Base-by-base conservation (phyloP, 805 yeast genomes). In the Ogataea nakhonphanomensis region DNA sequence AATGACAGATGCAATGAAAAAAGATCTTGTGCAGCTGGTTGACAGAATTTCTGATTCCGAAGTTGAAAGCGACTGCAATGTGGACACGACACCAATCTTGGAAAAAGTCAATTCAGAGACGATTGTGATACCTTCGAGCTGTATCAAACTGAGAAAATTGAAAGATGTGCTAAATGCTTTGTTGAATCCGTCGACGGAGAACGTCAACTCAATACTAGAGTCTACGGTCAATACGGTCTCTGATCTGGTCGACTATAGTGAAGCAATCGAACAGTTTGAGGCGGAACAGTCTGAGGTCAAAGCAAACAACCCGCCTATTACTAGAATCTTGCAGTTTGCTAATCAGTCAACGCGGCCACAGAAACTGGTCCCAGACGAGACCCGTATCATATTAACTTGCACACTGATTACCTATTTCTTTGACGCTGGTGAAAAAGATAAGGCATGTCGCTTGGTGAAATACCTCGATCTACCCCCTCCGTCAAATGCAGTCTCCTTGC, bases 321-420 rank as follows among this genome's bases (percentile, higher is more conserved):
- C 42, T 17, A 48, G 47, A 17, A 46, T 50, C 14, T 49, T 34
- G 37, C 43, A 35, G n/a, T 46, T 41, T 26, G 37, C 49, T 1
- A 48, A 46, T 34, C 23, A 39, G 8, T 30, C 31, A 10, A 37
- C 36, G 29, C 44, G 46, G 8, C 48, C 42, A 11, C 17, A 38
- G 6, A 41, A 39, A 23, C 43, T 58, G 12, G 45, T 61, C 6
- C 43, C 56, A 11, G 56, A 58, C 31, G 65, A 59, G 29, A 58
- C 57, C 30, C 49, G 64, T 39, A 36, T 62, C 8, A 50, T 59
- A 4, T 43, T 62, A 30, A 50, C 62, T 1, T 60, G 65, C 39
- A 49, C 58, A 1, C 39, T 60, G 32, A 57, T 62, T 14, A 24
- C 59, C 15, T 55, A 59, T 39, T 60, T 58, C 35, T 53, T 55